Base-by-base conservation (phyloP, 177 flowering plant genomes). In the Tripterygium wilfordii region DNA sequence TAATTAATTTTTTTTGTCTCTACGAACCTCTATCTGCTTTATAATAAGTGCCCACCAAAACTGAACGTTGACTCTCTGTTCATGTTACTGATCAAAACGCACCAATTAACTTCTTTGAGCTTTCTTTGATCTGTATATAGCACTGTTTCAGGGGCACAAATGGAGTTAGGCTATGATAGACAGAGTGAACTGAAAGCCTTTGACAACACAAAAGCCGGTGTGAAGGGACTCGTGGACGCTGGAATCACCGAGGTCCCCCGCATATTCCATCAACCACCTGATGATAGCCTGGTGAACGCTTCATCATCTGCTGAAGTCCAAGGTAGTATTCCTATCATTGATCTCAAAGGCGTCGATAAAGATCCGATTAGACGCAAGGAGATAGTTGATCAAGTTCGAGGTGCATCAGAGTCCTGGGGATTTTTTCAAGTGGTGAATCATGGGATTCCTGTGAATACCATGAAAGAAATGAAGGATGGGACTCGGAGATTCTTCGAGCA, bases 151-250 rank as follows among this genome's bases (percentile, higher is more conserved):
- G n/a, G n/a, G n/a, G n/a, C n/a, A n/a, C n/a, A n/a, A n/a, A n/a
- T 18, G 51, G 25, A 13, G 24, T n/a, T 18, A 6, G 29, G 17
- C 26, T 52, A 10, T 23, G 53, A 49, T 23, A 19, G 53, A 16
- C 9, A 10, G 3, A 23, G 26, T 7, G 53, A 60, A 12, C 29
- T 60, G 6, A 54, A 54, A 16, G 66, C 45, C 16, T 62, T 62
- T 21, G 67, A 63, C 20, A 57, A 60, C 3, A 39, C 58, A 3
- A 65, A 65, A 36, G 57, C 56, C 2, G 69, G 69, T 6, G 69
- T 64, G 1, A 64, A 54, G 25, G 69, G 64, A 12, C 57, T 64
- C 5, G 69, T 64, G 1, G 69, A 64, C 35, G 48, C 64, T 0
- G 60, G 64, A 5, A 10, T 64, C 16, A 15, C 52, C 0, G 18